Base-by-base conservation (phyloP, 441 rosid genomes). In the Croton laevigatus region DNA sequence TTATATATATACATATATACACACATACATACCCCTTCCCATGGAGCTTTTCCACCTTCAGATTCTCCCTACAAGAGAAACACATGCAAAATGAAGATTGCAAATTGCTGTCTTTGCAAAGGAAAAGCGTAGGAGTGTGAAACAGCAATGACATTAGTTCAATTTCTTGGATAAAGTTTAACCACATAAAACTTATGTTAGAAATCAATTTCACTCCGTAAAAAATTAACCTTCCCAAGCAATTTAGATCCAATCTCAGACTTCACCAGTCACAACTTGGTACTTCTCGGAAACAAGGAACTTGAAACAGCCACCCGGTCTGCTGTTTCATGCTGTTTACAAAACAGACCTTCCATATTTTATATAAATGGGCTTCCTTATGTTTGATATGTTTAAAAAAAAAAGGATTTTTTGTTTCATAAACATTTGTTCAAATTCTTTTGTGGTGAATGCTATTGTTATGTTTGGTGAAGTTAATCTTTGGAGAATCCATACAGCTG, bases 1-100 rank as follows among this genome's bases (percentile, higher is more conserved):
- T 9, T 19, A 27, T 27, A 27, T 19, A 27, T 27, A 27, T 27
- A 1, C 32, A 40, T 40, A 6, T 48, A 59, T 79, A 57, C 83
- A 89, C 93, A 40, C 10, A 40, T 44, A 59, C 80, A 57, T 84
- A 91, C 93, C 89, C 88, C 97, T 90, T 89, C 87, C 98, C 97
- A 87, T 53, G 97, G 90, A 57, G 90, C 83, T 75, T 57, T 90
- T 46, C 95, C 98, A 60, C 54, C 57, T 80, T 82, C 88, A 46
- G 84, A 69, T 71, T 79, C 61, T 27, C 97, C 98, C 97, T 91
- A 27, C n/a, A 6, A 16, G n/a, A 48, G 6, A 48, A 48, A 48
- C 5, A 48, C 5, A 7, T 13, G 6, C 4, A 6, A 20, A 6
- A 22, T 22, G 54, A 32, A 42, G 37, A 6, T 0, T n/a, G 55